These are phyloP conservation scores for Pilatotrama ljubarskyi DNA, from an alignment of 768 basidiomycete species.

Conservation along the genomic window DNA sequence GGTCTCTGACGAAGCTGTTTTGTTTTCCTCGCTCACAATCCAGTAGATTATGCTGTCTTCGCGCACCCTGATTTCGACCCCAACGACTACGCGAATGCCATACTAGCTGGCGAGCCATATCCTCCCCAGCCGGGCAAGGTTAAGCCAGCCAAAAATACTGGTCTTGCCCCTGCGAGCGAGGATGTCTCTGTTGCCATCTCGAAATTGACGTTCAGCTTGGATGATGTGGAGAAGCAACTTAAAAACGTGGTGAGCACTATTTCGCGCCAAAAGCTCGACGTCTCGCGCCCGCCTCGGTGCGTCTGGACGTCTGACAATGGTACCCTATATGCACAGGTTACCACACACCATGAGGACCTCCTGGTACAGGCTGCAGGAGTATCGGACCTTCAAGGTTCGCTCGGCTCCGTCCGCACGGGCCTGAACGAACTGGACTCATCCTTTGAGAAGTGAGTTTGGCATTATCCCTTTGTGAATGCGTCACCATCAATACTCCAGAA, in stretches of 20 bases:
- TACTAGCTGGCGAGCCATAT: constrained; percentile 83
- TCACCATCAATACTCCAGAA: too few relatives aligned
- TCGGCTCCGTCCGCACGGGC: constrained; percentile 66
- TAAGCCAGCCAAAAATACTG: constrained; percentile 35
- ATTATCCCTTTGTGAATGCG: too few relatives aligned
- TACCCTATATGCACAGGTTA: constrained; percentile 51
- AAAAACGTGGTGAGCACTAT: constrained; percentile 65
- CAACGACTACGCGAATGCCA: constrained; percentile 88
- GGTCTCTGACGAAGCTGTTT: background rate
- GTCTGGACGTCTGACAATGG: background rate
- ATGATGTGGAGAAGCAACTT: constrained; percentile 90
- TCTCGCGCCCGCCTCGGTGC: background rate
- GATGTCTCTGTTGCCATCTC: constrained; percentile 90
- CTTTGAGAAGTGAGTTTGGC: constrained; percentile 64
- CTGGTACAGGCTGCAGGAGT: constrained; percentile 81
- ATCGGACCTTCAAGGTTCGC: constrained; percentile 65
- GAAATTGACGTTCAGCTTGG: constrained; percentile 83
- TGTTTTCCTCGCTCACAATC: constrained; percentile 2
- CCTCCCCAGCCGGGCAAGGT: constrained; percentile 44
- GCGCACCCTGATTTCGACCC: constrained; percentile 75
- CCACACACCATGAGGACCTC: constrained; percentile 78
- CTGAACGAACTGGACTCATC: constrained; percentile 74
- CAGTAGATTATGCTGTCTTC: constrained; percentile 59
- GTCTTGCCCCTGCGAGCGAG: constrained; percentile 66
- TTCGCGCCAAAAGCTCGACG: background rate